A percentile compares a stretch with the other conserved stretches of the same genome.
Conservation (phyloP, 768 basidiomycete species). For the Trametopsis cervina region DNA sequence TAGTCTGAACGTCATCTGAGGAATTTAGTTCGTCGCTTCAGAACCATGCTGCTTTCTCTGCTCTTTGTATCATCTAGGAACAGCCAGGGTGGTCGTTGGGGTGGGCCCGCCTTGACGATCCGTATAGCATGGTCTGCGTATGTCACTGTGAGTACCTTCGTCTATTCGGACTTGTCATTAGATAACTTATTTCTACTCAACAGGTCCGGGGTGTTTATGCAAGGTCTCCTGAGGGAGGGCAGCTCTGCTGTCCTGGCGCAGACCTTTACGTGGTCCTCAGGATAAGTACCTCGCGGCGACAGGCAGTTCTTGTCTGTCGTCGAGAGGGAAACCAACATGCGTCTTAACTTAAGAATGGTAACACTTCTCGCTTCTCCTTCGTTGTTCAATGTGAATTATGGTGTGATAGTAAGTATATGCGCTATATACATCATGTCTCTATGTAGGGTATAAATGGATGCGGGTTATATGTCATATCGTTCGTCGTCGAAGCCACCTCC, state of each 20-base stretch:
- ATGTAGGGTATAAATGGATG: too few species aligned
- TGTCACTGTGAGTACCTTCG: not conserved
- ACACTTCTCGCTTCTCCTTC: too few species aligned
- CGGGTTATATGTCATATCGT: conserved; percentile 19
- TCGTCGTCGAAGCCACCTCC: conserved; percentile 23
- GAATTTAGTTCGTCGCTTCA: too few species aligned
- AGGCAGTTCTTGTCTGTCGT: not conserved
- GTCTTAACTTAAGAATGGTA: too few species aligned
- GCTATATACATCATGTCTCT: too few species aligned
- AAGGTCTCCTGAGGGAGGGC: not conserved
- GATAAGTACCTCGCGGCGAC: conserved; percentile 5
- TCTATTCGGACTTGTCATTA: not conserved
- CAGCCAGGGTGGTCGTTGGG: not conserved
- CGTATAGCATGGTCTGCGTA: not conserved
- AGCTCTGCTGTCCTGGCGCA: conserved; percentile 2
- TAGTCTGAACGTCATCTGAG: not conserved
- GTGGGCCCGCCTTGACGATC: not conserved
- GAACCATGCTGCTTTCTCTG: too few species aligned
- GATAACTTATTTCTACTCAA: not conserved
- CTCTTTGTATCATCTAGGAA: not conserved
- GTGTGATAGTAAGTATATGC: too few species aligned
- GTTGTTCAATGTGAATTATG: too few species aligned
- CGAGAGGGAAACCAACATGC: conserved; percentile 7
- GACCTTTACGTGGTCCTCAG: conserved; percentile 8
- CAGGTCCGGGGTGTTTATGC: not conserved